Percentiles rank a stretch among this genome's conserved stretches.
Evolutionary conservation across 164 flowering plant genomes (phyloP).

Genomic region (Annona squamosa): DNA sequence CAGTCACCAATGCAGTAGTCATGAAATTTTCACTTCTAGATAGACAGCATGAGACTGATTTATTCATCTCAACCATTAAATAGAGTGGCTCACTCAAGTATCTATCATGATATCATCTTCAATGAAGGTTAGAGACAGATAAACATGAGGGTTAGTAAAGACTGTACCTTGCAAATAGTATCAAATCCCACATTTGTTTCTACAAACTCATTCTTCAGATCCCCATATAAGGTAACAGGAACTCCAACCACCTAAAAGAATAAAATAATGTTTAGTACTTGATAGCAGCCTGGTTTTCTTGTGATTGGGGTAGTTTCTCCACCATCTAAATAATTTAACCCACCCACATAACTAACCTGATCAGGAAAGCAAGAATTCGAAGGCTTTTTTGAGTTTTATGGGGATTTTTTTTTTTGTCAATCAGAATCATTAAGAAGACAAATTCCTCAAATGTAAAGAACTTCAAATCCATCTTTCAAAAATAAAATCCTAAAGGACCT

Average conservation of each 20-base stretch:
- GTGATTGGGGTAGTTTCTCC: not conserved
- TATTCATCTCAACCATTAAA: not conserved
- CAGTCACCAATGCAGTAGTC: not conserved
- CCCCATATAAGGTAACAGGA: slow-evolving; percentile 92
- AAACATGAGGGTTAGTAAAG: not conserved
- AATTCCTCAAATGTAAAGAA: not conserved
- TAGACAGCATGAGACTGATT: not conserved
- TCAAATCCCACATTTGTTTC: slow-evolving; percentile 95
- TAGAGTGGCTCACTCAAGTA: too few relatives aligned
- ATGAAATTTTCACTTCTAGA: not conserved
- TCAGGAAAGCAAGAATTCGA: not conserved
- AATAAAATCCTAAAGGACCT: slow-evolving; percentile 4
- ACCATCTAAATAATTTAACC: not conserved
- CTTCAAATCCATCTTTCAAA: not conserved
- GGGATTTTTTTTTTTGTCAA: not conserved
- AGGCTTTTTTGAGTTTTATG: too few relatives aligned
- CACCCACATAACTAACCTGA: not conserved
- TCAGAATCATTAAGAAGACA: not conserved
- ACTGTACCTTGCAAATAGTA: slow-evolving; percentile 82
- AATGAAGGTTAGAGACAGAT: too few relatives aligned
- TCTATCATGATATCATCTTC: too few relatives aligned
- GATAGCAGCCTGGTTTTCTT: not conserved
- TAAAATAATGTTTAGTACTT: not conserved
- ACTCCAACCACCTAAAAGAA: slow-evolving; percentile 81
- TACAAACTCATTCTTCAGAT: slow-evolving; percentile 90